Percentiles rank a stretch among this genome's conserved stretches.
Evolutionary conservation across 495 filamentous ascomycete species (phyloP).

Genomic region (Aspergillus haitiensis): DNA sequence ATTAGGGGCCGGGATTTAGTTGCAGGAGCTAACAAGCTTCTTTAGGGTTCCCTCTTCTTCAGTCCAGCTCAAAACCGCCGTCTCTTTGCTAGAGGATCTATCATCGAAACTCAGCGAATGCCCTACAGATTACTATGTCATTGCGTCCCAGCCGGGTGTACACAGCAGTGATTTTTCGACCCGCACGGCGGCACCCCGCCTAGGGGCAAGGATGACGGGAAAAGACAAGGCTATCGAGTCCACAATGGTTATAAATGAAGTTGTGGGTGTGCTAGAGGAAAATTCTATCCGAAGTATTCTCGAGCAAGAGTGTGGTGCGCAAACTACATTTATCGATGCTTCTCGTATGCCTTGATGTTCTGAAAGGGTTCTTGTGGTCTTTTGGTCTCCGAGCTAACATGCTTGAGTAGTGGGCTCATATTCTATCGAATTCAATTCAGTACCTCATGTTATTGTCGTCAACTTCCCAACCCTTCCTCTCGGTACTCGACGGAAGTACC

Average conservation of each 20-base stretch:
- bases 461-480: conserved; percentile 52
- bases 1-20: background rate
- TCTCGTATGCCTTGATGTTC: conserved; percentile 52
- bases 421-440: conserved; percentile 43
- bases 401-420: conserved; percentile 44
- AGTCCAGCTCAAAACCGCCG: conserved; percentile 44
- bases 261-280: conserved; percentile 59
- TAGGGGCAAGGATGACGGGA: conserved; percentile 55
- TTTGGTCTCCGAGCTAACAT: conserved; percentile 21
- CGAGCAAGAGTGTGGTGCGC: conserved; percentile 53
- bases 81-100: conserved; percentile 35
- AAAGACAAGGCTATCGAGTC: conserved; percentile 52
- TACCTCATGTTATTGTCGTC: conserved; percentile 51
- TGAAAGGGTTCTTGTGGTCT: background rate
- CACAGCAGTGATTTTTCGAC: conserved; percentile 63
- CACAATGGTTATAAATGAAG: conserved; percentile 57
- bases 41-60: conserved; percentile 47
- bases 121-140: conserved; percentile 73
- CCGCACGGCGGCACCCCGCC: conserved; percentile 56
- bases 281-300: conserved; percentile 54
- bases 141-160: conserved; percentile 77
- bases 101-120: conserved; percentile 59
- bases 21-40: conserved; percentile 33
- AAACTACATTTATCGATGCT: conserved; percentile 55
- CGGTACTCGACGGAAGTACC: conserved; percentile 37